A percentile compares a stretch with the other conserved stretches of the same genome.
Conservation (phyloP, 2,329 filamentous ascomycete genomes). For the Penicillium sclerotigenum region DNA sequence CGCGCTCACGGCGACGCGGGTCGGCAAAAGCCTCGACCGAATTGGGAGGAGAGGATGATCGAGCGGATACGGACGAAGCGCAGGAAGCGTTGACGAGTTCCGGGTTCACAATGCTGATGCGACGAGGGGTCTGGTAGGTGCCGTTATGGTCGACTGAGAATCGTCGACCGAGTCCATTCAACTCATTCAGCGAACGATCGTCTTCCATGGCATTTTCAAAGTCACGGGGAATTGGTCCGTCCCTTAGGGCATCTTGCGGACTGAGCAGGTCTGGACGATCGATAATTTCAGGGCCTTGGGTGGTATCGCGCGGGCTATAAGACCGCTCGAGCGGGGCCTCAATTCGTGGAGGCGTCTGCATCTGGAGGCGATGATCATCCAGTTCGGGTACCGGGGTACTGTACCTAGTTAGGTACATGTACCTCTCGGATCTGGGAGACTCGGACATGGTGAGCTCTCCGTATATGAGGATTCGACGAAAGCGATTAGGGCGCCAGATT, state of each 20-base stretch:
- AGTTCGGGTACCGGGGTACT: conserved; percentile 65
- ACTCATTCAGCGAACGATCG: conserved; percentile 46
- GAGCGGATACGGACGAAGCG: conserved; percentile 53
- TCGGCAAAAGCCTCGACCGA: conserved; percentile 97
- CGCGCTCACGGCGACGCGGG: conserved; percentile 76
- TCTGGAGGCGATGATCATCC: conserved; percentile 73
- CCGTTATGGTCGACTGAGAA: conserved; percentile 44
- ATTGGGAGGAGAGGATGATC: conserved; percentile 84
- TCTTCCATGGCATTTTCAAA: conserved; percentile 87
- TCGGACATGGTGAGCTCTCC: conserved; percentile 44
- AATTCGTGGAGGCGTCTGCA: conserved; percentile 37
- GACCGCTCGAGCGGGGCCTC: conserved; percentile 39
- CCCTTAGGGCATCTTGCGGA: conserved; percentile 46
- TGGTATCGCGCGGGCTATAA: conserved; percentile 35
- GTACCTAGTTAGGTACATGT: conserved; percentile 57
- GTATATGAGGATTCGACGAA: not conserved
- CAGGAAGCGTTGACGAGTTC: conserved; percentile 44
- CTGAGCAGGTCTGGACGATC: conserved; percentile 48
- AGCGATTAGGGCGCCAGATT: conserved; percentile 20
- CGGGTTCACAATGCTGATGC: conserved; percentile 37
- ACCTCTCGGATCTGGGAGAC: conserved; percentile 63
- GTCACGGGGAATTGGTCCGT: conserved; percentile 63
- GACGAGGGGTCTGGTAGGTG: conserved; percentile 33
- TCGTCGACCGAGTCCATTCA: conserved; percentile 36
- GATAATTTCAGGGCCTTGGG: conserved; percentile 48